Conservation (phyloP, 2,329 filamentous ascomycete genomes). For the Geosmithia morbida region DNA sequence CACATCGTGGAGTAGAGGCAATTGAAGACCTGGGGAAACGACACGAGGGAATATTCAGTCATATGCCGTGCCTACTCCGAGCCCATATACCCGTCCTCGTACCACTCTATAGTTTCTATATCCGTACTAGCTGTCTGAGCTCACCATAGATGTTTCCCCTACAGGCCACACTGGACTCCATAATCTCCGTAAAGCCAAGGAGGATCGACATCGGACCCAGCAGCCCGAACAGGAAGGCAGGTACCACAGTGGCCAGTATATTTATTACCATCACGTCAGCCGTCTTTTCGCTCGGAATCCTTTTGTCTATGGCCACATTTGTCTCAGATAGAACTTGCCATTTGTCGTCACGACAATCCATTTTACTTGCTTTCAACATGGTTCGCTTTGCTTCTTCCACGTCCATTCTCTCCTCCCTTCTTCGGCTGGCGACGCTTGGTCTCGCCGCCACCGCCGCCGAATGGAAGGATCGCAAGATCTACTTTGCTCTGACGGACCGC, state of each 20-base stretch:
- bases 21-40: background rate
- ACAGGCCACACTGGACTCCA: too few species aligned
- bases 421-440: slow-evolving; percentile 3
- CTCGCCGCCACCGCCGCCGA: slow-evolving; percentile 18
- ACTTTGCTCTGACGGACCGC: slow-evolving; percentile 43
- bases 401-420: slow-evolving; percentile 1
- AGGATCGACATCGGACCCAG: background rate
- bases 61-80: background rate
- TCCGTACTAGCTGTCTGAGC: too few species aligned
- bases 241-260: background rate
- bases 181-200: too few species aligned
- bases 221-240: background rate
- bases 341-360: background rate
- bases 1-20: background rate
- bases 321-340: background rate
- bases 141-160: too few species aligned
- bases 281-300: background rate
- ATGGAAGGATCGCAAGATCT: slow-evolving; percentile 42
- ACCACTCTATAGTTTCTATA: too few species aligned
- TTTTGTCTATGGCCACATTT: background rate
- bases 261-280: background rate
- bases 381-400: background rate
- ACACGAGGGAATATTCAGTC: background rate
- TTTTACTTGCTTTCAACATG: background rate
- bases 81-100: too few species aligned